Base-by-base conservation (phyloP, 345 rosid species). In the Melaleuca quinquenervia region DNA sequence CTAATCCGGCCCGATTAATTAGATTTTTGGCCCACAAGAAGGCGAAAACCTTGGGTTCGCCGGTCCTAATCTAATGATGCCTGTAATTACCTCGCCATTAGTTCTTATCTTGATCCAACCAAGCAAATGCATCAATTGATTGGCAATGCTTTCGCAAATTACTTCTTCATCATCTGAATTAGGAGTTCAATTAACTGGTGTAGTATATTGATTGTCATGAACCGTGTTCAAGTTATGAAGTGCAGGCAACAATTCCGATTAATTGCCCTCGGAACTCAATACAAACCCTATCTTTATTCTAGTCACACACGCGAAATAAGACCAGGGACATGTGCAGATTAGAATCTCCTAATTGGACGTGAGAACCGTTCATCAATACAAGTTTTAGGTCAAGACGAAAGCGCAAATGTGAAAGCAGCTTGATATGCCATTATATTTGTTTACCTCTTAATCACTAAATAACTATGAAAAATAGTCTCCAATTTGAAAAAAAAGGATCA, bases 241-340 rank as follows among this genome's bases (percentile, higher is more conserved):
- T 18, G 13, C 7, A 0, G 8, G 7, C 26, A 0, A 0, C 1
- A 5, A 3, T 70, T 32, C 3, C 3, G 0, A 70, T 70, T 6
- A 70, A 36, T 70, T 70, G 1, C 24, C 32, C 7, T 0, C 8
- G 24, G 20, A 64, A 18, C 18, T 64, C 21, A 6, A 32, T 8
- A 21, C 12, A 6, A 70, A 70, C 24, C 8, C 13, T 70, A 8
- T 32, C 48, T 70, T 8, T 1, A 4, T 18, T 8, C 24, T 70
- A 2, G 32, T 32, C 48, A 70, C 13, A 36, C 2, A 3, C 1
- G 18, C 1, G 1, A 70, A 48, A 70, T 16, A 32, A 70, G 7
- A 70, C 44, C 22, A n/a, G 0, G 9, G 0, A 62, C 27, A 41
- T 20, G 18, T 0, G 21, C 18, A 62, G 5, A 27, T 3, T 29